phyloP scores from a whole-genome alignment of 495 filamentous ascomycete species.

The Neohortaea acidophila region DNA sequence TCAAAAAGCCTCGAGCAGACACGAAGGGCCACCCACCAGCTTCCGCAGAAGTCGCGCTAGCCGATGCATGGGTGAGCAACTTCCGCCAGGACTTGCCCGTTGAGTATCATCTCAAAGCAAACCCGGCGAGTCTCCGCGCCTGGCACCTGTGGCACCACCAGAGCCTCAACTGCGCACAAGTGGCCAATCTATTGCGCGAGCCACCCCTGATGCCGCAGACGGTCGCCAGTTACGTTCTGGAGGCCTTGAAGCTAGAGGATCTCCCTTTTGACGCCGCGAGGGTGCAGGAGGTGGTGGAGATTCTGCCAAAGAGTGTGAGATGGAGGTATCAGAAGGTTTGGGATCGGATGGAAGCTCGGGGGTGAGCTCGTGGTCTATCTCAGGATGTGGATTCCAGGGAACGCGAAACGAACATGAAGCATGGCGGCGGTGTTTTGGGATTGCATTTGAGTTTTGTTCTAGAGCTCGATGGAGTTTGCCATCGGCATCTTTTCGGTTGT shows the following conservation, averaged over 20 bases:
- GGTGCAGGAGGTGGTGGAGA: slow-evolving; percentile 12
- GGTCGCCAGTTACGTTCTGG: slow-evolving; percentile 36
- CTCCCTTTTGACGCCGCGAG: slow-evolving; percentile 15
- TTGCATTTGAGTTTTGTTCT: too few species aligned
- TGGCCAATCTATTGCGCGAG: slow-evolving; percentile 38
- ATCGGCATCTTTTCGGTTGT: too few species aligned
- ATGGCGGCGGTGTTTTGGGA: too few species aligned
- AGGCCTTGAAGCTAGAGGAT: slow-evolving; percentile 18
- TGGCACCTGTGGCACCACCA: slow-evolving; percentile 46
- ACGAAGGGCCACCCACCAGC: slow-evolving; percentile 2
- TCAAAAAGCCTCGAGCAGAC: not conserved
- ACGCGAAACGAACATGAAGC: too few species aligned
- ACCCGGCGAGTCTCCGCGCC: slow-evolving; percentile 34
- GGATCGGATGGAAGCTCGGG: not conserved
- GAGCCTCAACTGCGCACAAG: slow-evolving; percentile 26
- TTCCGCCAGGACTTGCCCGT: slow-evolving; percentile 9
- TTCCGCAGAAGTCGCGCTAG: slow-evolving; percentile 4
- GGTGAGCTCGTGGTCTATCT: too few species aligned
- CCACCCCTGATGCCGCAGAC: slow-evolving; percentile 39
- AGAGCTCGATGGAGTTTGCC: too few species aligned
- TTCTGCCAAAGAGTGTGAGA: slow-evolving; percentile 14
- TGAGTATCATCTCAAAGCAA: slow-evolving; percentile 14
- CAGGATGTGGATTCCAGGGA: too few species aligned
- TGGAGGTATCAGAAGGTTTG: slow-evolving; percentile 12
- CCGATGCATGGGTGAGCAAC: slow-evolving; percentile 13